Percentiles rank a stretch among this genome's conserved stretches.
These are phyloP conservation scores for Copromyces sp. DNA, from an alignment of 495 filamentous ascomycete genomes.

Conservation along the genomic window DNA sequence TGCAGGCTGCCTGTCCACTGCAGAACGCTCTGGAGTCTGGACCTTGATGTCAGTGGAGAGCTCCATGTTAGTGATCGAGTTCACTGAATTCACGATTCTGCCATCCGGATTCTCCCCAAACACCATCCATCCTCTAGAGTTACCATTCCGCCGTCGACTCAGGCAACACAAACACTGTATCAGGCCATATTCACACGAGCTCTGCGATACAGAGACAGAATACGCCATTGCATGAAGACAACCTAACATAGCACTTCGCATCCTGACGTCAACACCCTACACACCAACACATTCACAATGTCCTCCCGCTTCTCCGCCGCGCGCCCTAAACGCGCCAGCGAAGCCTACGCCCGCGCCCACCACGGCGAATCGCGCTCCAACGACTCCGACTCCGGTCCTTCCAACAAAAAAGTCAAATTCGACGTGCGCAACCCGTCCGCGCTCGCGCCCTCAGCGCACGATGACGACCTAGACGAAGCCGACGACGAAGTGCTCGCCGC, in stretches of 20 bases:
- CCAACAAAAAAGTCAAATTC: constrained; percentile 79
- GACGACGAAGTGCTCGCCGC: constrained; percentile 69
- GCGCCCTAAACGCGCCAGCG: constrained; percentile 73
- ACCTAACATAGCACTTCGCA: not conserved
- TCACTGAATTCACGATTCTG: not conserved
- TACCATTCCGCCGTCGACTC: not conserved
- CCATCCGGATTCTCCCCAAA: not conserved
- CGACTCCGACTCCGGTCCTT: constrained; percentile 19
- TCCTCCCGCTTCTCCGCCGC: constrained; percentile 50
- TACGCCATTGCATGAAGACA: not conserved
- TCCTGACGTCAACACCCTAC: not conserved
- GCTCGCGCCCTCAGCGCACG: constrained; percentile 62
- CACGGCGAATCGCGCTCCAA: constrained; percentile 45
- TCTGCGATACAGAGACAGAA: not conserved
- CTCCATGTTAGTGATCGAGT: not conserved
- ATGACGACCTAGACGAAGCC: constrained; percentile 58
- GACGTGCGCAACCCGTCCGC: constrained; percentile 90
- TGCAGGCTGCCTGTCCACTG: not conserved
- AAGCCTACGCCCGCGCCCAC: constrained; percentile 65
- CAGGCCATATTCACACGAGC: not conserved
- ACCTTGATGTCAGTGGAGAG: not conserved
- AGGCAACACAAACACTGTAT: not conserved
- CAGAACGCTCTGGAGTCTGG: not conserved
- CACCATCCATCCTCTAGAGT: not conserved
- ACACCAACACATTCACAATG: constrained; percentile 34